phyloP scores from a whole-genome alignment of 1,284 basidiomycete genomes.

The Peniophora sp. region DNA sequence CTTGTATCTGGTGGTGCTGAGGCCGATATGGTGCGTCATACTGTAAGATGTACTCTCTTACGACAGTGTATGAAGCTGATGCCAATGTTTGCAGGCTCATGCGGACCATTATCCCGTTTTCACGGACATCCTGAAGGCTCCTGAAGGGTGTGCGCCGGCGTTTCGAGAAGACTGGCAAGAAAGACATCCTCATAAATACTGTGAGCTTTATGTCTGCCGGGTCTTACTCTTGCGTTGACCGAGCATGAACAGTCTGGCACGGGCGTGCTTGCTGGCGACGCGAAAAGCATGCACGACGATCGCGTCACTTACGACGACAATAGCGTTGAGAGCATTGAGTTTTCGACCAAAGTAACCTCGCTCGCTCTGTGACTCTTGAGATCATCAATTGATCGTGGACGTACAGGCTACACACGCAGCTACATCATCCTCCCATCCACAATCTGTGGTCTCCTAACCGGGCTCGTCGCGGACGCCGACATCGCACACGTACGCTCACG shows the following conservation, averaged over 20 bases:
- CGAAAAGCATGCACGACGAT: slow-evolving; percentile 27
- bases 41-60: neutral
- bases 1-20: neutral
- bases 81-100: neutral
- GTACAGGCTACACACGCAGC: slow-evolving; percentile 32
- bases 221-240: too few relatives aligned
- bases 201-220: neutral
- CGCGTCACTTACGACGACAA: slow-evolving; percentile 36
- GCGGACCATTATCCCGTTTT: slow-evolving; percentile 23
- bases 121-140: slow-evolving; percentile 34
- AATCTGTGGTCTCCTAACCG: slow-evolving; percentile 38
- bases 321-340: slow-evolving; percentile 29
- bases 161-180: slow-evolving; percentile 26
- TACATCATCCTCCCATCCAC: slow-evolving; percentile 41
- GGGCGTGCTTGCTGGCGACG: slow-evolving; percentile 35
- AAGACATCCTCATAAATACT: slow-evolving; percentile 42
- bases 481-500: slow-evolving; percentile 37
- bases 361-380: neutral
- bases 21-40: neutral
- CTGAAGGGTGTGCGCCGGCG: slow-evolving; percentile 37
- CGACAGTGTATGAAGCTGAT: neutral
- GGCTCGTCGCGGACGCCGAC: slow-evolving; percentile 36
- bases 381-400: slow-evolving; percentile 10
- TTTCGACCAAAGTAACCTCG: slow-evolving; percentile 30
- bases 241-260: neutral